Percentiles rank a stretch among this genome's conserved stretches.
Evolutionary conservation across 1,284 basidiomycete genomes (phyloP).

Genomic region (Cryptococcus deneoformans): DNA sequence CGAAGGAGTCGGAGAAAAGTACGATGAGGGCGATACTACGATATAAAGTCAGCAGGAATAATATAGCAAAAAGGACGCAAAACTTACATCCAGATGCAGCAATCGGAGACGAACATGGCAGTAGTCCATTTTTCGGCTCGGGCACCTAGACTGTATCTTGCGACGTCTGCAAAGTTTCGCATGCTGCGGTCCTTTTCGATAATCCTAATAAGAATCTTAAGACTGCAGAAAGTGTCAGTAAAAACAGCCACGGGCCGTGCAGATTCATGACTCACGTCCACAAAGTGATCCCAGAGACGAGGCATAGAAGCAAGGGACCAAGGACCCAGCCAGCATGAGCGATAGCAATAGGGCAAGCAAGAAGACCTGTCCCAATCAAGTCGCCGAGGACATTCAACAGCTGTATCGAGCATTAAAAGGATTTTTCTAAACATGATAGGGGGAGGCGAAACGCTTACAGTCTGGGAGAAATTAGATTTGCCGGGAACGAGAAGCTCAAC

Average conservation of each 20-base stretch:
- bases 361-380: constrained; percentile 79
- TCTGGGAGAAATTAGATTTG: constrained; percentile 73
- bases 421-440: not conserved
- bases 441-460: constrained; percentile 53
- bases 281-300: constrained; percentile 72
- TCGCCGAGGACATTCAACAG: constrained; percentile 85
- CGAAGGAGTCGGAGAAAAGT: constrained; percentile 76
- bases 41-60: not conserved
- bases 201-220: constrained; percentile 44
- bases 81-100: constrained; percentile 60
- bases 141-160: constrained; percentile 54
- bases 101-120: constrained; percentile 72
- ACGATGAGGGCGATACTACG: constrained; percentile 75
- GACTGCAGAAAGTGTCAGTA: constrained; percentile 13
- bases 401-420: constrained; percentile 49
- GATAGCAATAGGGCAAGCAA: constrained; percentile 82
- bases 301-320: constrained; percentile 66
- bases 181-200: constrained; percentile 41
- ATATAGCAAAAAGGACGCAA: not conserved
- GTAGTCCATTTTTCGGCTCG: constrained; percentile 65
- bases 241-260: not conserved
- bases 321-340: constrained; percentile 81
- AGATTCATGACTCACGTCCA: constrained; percentile 64
- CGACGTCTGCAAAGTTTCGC: constrained; percentile 43
- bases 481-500: constrained; percentile 50